phyloP scores from a whole-genome alignment of 1,284 basidiomycete genomes.

The Apiotrichum porosum region DNA sequence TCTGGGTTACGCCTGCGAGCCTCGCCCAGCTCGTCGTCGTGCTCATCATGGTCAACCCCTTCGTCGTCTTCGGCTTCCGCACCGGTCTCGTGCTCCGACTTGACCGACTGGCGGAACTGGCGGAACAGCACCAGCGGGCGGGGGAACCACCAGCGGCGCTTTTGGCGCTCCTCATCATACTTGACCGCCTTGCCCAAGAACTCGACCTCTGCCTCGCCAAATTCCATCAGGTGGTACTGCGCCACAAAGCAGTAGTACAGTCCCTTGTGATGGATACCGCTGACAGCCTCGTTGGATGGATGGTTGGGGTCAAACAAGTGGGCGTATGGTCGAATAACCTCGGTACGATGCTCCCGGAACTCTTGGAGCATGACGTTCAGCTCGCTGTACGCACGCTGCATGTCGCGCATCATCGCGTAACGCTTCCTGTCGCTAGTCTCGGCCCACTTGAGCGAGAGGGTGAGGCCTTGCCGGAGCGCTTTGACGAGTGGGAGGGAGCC shows the following conservation, averaged over 20 bases:
- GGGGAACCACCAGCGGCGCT: constrained; percentile 65
- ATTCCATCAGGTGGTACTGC: constrained; percentile 64
- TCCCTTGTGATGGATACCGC: constrained; percentile 43
- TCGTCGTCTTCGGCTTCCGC: constrained; percentile 17
- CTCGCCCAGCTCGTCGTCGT: constrained; percentile 31
- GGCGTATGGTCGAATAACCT: constrained; percentile 66
- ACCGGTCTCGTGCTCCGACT: background rate
- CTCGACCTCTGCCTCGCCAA: constrained; percentile 52
- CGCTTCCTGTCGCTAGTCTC: constrained; percentile 4
- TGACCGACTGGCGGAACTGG: constrained; percentile 18
- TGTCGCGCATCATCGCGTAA: background rate
- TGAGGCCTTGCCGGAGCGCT: constrained; percentile 27
- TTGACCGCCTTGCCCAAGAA: constrained; percentile 56
- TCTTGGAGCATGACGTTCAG: constrained; percentile 45
- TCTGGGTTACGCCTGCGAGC: constrained; percentile 46
- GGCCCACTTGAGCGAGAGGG: constrained; percentile 28
- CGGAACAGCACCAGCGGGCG: constrained; percentile 42
- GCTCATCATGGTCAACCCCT: constrained; percentile 13
- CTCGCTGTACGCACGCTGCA: background rate
- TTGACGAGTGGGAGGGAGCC: constrained; percentile 57
- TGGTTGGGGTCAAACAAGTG: constrained; percentile 56
- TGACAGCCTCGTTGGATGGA: constrained; percentile 2
- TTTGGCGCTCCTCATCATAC: constrained; percentile 57
- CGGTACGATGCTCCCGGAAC: constrained; percentile 52
- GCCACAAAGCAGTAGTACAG: constrained; percentile 65